phyloP scores from a whole-genome alignment of 2,329 filamentous ascomycete genomes.

The Incumbomyces lentus region DNA sequence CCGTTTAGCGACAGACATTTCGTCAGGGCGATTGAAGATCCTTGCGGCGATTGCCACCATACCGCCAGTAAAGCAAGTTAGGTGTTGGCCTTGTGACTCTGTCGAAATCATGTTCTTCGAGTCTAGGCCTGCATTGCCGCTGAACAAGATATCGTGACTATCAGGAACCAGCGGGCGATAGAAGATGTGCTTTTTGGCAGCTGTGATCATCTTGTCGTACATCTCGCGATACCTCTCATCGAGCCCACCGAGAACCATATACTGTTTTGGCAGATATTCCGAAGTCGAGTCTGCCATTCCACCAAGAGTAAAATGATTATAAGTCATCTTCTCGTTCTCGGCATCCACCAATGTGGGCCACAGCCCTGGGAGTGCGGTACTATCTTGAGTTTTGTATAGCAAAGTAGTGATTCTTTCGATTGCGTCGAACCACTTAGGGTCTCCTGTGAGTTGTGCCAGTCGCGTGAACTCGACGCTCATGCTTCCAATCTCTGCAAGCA shows the following conservation, averaged over 20 bases:
- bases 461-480: constrained; percentile 54
- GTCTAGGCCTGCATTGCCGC: constrained; percentile 37
- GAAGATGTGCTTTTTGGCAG: constrained; percentile 62
- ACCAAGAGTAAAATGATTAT: constrained; percentile 42
- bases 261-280: constrained; percentile 54
- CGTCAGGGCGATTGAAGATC: constrained; percentile 45
- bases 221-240: constrained; percentile 54
- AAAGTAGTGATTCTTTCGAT: constrained; percentile 47
- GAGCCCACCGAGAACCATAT: constrained; percentile 64
- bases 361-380: constrained; percentile 50
- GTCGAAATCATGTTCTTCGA: constrained; percentile 20
- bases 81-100: constrained; percentile 43
- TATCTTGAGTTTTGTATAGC: constrained; percentile 44
- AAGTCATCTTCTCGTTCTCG: constrained; percentile 35
- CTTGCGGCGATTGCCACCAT: constrained; percentile 59
- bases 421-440: constrained; percentile 53
- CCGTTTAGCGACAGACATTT: constrained; percentile 47
- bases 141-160: constrained; percentile 56
- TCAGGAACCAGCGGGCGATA: constrained; percentile 65
- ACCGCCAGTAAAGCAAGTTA: constrained; percentile 61
- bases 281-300: constrained; percentile 48
- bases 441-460: constrained; percentile 52
- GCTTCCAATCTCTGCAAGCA: constrained; percentile 46
- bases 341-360: constrained; percentile 49
- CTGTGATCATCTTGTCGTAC: constrained; percentile 58